Conservation (phyloP, 805 yeast genomes). For the Wickerhamomyces ciferrii region DNA sequence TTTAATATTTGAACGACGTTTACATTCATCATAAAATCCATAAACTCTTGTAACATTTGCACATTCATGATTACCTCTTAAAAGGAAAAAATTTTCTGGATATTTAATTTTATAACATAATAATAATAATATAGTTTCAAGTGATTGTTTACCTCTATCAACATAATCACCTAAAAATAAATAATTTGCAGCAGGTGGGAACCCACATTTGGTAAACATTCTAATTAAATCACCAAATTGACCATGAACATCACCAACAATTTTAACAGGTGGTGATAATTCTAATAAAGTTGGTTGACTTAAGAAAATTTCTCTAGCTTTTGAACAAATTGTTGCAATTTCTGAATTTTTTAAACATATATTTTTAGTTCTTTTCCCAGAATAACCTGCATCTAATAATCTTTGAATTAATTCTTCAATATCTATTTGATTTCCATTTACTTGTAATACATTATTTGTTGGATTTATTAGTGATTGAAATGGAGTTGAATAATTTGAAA, state of each 20-base stretch:
- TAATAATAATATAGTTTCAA: conserved; percentile 84
- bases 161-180: conserved; percentile 95
- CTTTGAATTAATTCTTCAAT: conserved; percentile 89
- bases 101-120: conserved; percentile 93
- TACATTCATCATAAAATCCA: conserved; percentile 98
- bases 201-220: conserved; percentile 91
- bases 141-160: conserved; percentile 93
- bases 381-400: conserved; percentile 90
- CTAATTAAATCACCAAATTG: conserved; percentile 90
- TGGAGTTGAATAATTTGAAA: conserved; percentile 19
- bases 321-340: conserved; percentile 78
- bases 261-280: conserved; percentile 71
- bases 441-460: conserved; percentile 14
- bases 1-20: conserved; percentile 85
- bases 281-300: conserved; percentile 89
- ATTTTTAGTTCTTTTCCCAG: conserved; percentile 87
- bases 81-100: conserved; percentile 90
- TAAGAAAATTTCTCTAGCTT: conserved; percentile 84
- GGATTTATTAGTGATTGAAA: conserved; percentile 20
- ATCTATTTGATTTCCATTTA: conserved; percentile 29
- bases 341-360: conserved; percentile 89
- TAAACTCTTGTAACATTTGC: conserved; percentile 95
- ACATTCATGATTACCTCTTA: conserved; percentile 96
- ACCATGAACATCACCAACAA: conserved; percentile 94
- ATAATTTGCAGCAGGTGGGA: conserved; percentile 92